Conservation (phyloP, 768 basidiomycete species). For the Kwoniella sp. region DNA sequence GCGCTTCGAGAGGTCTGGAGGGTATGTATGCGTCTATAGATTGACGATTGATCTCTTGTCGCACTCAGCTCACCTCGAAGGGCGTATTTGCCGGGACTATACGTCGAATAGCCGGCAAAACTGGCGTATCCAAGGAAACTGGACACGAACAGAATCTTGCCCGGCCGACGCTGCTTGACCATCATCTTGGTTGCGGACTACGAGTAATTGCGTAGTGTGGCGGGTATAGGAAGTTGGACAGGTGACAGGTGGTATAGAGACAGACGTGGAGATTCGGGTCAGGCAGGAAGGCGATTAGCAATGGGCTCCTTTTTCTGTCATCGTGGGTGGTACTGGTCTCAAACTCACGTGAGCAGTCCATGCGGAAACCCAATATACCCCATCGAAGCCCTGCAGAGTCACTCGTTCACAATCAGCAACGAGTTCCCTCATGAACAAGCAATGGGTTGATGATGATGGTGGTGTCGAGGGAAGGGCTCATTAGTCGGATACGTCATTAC, state of each 20-base stretch:
- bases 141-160: conserved; percentile 75
- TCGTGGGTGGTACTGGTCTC: neutral
- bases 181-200: conserved; percentile 72
- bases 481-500: conserved; percentile 2
- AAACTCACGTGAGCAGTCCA: conserved; percentile 62
- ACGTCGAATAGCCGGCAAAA: conserved; percentile 75
- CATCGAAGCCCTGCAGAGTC: conserved; percentile 61
- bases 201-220: neutral
- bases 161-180: conserved; percentile 62
- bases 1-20: neutral
- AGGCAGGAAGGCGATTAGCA: neutral
- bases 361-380: conserved; percentile 64
- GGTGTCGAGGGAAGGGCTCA: too few species aligned
- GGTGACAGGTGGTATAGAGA: neutral
- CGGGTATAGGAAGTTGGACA: too few species aligned
- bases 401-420: neutral
- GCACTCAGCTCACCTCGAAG: conserved; percentile 76
- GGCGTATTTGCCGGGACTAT: conserved; percentile 83
- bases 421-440: too few species aligned
- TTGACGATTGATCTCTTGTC: too few species aligned
- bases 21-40: too few species aligned
- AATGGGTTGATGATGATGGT: too few species aligned
- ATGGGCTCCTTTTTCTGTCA: too few species aligned
- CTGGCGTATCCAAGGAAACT: conserved; percentile 75
- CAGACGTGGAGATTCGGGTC: neutral